phyloP scores from a whole-genome alignment of 129 eudicot species.

The Chrysanthemum makinoi region DNA sequence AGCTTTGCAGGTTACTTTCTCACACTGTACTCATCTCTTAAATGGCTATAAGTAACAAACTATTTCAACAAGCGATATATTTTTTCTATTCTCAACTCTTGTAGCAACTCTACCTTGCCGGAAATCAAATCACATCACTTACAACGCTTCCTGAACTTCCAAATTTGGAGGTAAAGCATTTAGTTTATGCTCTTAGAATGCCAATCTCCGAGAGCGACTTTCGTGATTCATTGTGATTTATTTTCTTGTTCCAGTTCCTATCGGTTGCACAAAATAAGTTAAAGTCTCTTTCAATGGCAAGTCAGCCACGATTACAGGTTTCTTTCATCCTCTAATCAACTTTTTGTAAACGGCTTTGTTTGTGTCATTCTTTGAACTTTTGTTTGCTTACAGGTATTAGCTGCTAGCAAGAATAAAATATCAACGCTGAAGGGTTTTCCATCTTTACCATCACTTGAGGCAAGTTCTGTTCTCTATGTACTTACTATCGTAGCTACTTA shows the following conservation, averaged over 20 bases:
- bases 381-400: slow-evolving; percentile 64
- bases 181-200: slow-evolving; percentile 2
- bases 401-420: slow-evolving; percentile 97
- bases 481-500: background rate
- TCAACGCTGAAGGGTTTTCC: slow-evolving; percentile 97
- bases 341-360: slow-evolving; percentile 14
- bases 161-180: slow-evolving; percentile 72
- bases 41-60: background rate
- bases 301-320: slow-evolving; percentile 99
- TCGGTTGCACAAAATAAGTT: slow-evolving; percentile 96
- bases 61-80: slow-evolving; percentile 1
- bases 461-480: slow-evolving; percentile 32
- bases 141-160: slow-evolving; percentile 93
- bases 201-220: background rate
- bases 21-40: background rate
- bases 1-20: slow-evolving; percentile 68
- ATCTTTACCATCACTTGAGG: slow-evolving; percentile 91
- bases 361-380: slow-evolving; percentile 15
- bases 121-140: slow-evolving; percentile 92
- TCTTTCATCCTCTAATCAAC: slow-evolving; percentile 14
- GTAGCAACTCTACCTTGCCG: slow-evolving; percentile 99
- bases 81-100: slow-evolving; percentile 17
- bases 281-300: slow-evolving; percentile 94
- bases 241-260: slow-evolving; percentile 62
- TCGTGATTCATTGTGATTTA: background rate